Conservation (phyloP, 345 rosid species). For the Noccaea bulbosa region DNA sequence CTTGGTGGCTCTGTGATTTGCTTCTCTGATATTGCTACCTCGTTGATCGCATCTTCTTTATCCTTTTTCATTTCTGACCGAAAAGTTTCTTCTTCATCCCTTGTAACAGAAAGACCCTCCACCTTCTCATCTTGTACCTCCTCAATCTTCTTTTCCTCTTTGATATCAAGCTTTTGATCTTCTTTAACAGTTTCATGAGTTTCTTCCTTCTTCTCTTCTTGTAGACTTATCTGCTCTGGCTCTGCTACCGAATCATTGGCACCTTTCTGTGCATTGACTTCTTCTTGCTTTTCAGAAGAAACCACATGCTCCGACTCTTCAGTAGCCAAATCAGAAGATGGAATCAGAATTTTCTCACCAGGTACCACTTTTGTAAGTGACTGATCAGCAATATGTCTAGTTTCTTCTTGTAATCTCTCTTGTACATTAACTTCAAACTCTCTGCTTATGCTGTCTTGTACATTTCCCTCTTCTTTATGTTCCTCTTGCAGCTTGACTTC, state of each 20-base stretch:
- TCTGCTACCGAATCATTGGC: conserved; percentile 7
- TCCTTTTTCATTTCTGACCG: conserved; percentile 16
- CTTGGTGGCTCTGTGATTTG: background rate
- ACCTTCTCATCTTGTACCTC: conserved; percentile 39
- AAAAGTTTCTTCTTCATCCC: background rate
- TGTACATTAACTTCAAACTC: conserved; percentile 8
- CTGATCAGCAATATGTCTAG: conserved; percentile 27
- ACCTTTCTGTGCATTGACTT: background rate
- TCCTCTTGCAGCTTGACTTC: conserved; percentile 24
- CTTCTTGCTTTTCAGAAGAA: conserved; percentile 34
- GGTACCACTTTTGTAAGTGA: conserved; percentile 37
- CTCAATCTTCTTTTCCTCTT: conserved; percentile 34
- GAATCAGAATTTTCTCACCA: conserved; percentile 37
- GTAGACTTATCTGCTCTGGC: conserved; percentile 14
- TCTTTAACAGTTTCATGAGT: conserved; percentile 29
- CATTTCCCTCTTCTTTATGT: conserved; percentile 17
- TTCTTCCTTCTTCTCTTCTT: conserved; percentile 38
- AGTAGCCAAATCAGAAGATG: conserved; percentile 32
- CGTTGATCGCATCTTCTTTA: conserved; percentile 18
- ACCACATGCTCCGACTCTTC: conserved; percentile 31
- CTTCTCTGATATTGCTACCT: conserved; percentile 18
- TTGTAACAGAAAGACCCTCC: conserved; percentile 4
- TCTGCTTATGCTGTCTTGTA: conserved; percentile 7
- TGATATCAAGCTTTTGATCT: conserved; percentile 18
- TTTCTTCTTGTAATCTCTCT: conserved; percentile 26